A percentile compares a stretch with the other conserved stretches of the same genome.
phyloP scores from a whole-genome alignment of 2,329 filamentous ascomycete species.

The Fusarium torulosum region DNA sequence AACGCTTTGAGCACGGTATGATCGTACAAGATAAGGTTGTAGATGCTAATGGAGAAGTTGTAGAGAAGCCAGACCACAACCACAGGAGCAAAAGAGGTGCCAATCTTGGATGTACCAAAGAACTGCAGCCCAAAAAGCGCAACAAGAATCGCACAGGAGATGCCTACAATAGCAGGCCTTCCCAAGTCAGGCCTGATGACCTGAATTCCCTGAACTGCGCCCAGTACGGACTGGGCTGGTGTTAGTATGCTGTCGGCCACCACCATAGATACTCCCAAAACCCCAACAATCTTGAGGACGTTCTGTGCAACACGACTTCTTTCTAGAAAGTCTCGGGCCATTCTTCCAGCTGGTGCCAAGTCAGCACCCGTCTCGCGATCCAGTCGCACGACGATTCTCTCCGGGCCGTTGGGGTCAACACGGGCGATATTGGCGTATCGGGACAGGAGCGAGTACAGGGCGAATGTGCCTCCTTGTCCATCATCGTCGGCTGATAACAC shows the following conservation, averaged over 20 bases:
- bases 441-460: constrained; percentile 73
- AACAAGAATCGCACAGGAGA: constrained; percentile 73
- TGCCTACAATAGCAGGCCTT: constrained; percentile 70
- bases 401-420: constrained; percentile 64
- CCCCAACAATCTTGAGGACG: constrained; percentile 71
- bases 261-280: constrained; percentile 76
- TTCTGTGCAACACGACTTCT: constrained; percentile 64
- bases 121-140: constrained; percentile 74
- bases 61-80: constrained; percentile 76
- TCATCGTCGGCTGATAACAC: constrained; percentile 76
- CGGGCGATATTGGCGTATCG: constrained; percentile 70
- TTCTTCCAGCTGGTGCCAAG: constrained; percentile 63
- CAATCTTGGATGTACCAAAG: constrained; percentile 72
- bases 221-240: constrained; percentile 77
- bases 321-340: constrained; percentile 69
- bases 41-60: constrained; percentile 73
- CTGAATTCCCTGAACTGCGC: constrained; percentile 73
- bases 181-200: constrained; percentile 70
- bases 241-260: constrained; percentile 76
- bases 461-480: constrained; percentile 78
- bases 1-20: constrained; percentile 68
- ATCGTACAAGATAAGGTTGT: constrained; percentile 67
- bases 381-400: constrained; percentile 67
- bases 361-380: constrained; percentile 70
- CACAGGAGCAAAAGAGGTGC: constrained; percentile 72